Evolutionary conservation across 2,329 filamentous ascomycete species (phyloP), one percentile per base, ranked within the genome.

Genomic region (Parastagonospora nodorum): DNA sequence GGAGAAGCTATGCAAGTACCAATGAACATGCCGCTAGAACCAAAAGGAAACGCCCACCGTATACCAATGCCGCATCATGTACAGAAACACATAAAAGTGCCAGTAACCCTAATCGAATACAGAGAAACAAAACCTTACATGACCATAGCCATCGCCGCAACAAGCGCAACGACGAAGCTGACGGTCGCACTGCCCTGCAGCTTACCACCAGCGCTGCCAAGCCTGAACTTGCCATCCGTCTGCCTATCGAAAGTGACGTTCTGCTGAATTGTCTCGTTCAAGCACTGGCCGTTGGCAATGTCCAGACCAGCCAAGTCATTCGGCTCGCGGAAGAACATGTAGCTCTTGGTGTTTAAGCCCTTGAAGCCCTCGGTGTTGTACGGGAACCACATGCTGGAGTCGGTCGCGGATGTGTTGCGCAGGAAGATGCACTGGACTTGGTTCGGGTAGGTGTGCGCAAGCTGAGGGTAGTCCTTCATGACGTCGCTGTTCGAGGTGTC

Each of bases 401-500:
- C 89, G 0, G 89, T 92, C 0, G 85, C 80, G 8, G 81, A 84
- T 0, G 88, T 90, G 73, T 92, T 92, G 47, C 89, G 83, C 16
- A 93, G 76, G 59, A 90, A 84, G 61, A 92, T 92, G 71, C 89
- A 92, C 62, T 88, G 85, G 4, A 92, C 87, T 65, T 90, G 88
- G 12, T 81, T 80, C 0, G 88, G 88, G 63, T 84, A 88, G 52
- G 88, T 81, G 41, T 80, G 82, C 6, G 80, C 88, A 67, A 92
- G 75, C 48, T 80, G 77, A 0, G 81, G 81, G 52, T 82, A 82
- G 45, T 79, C 85, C 45, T 76, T 82, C 88, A 92, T 91, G 35
- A 92, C 83, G 65, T 92, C 89, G 29, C 81, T 82, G 75, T 92
- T 92, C 52, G 83, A 86, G 0, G 88, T 92, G 66, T 92, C 89